Base-by-base conservation (phyloP, 1,284 basidiomycete species). In the Prillingera fragicola region DNA sequence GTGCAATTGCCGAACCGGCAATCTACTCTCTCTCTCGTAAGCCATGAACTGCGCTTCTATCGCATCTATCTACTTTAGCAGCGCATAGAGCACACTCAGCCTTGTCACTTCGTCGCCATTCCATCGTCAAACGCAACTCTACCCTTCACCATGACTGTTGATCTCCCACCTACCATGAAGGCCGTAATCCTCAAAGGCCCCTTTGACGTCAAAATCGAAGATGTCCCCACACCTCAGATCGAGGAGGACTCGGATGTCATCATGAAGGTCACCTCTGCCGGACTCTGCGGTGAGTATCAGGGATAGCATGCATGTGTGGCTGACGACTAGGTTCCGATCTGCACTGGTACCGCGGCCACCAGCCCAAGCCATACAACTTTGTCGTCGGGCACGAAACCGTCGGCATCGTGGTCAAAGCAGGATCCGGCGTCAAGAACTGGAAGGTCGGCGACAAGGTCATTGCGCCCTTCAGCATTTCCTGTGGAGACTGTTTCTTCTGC, bases 361-460 rank as follows among this genome's bases (percentile, higher is more conserved):
- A 74, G 43, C 46, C 49, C 5, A 26, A 23, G 0, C 43, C 43
- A 3, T 51, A 48, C 13, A 56, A 54, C 18, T 69, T 62, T 46
- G 55, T 61, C 33, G 55, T 66, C 28, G 88, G 89, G 3, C 89
- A 92, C 63, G 88, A 94, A 66, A 83, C 89, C 50, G 77, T 87
- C 18, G 87, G 90, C 19, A 78, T 82, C 62, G 77, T 94, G 17
- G 73, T 86, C 24, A 77, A 80, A 17, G 77, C 88, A 4, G 87
- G 88, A 14, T 68, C 74, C 3, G 83, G 72, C 52, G 88, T 84
- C 60, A 62, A 58, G 31, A 80, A 75, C 9, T 78, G 90, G 53
- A 80, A 79, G 50, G 63, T 85, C 2, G 87, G 87, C 3, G 84
- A 91, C 68, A 81, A 81, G 55, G 85, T 92, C n/a, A 80, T 91